phyloP scores from a whole-genome alignment of 2,329 filamentous ascomycete species.

The Passalora sequoiae region DNA sequence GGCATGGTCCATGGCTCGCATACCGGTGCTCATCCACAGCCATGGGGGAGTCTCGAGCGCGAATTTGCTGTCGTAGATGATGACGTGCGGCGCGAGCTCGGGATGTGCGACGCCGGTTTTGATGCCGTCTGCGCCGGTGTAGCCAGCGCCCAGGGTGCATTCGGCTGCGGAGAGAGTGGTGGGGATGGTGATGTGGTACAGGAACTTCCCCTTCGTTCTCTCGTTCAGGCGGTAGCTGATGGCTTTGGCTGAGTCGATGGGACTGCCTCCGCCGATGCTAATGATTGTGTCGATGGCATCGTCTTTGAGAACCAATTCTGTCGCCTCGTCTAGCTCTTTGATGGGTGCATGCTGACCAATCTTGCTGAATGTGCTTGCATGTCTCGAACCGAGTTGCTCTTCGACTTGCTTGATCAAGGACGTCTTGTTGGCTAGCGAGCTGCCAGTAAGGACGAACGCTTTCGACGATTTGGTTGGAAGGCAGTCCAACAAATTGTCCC shows the following conservation, averaged over 20 bases:
- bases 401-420: slow-evolving; percentile 50
- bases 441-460: slow-evolving; percentile 55
- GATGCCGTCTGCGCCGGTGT: slow-evolving; percentile 45
- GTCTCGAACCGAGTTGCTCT: slow-evolving; percentile 45
- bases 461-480: slow-evolving; percentile 45
- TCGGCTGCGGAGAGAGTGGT: slow-evolving; percentile 52
- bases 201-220: slow-evolving; percentile 35
- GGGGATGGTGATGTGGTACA: slow-evolving; percentile 46
- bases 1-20: slow-evolving; percentile 53
- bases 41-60: slow-evolving; percentile 47
- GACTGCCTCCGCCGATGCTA: slow-evolving; percentile 50
- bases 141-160: slow-evolving; percentile 50
- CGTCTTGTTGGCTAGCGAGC: slow-evolving; percentile 51
- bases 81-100: slow-evolving; percentile 43
- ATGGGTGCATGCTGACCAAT: slow-evolving; percentile 54
- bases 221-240: slow-evolving; percentile 44
- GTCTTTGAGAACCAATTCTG: slow-evolving; percentile 43
- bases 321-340: slow-evolving; percentile 51
- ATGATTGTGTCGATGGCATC: slow-evolving; percentile 51
- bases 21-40: slow-evolving; percentile 49
- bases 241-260: slow-evolving; percentile 50
- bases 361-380: slow-evolving; percentile 52
- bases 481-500: slow-evolving; percentile 43
- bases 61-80: slow-evolving; percentile 52
- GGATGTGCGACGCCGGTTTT: slow-evolving; percentile 45